Conservation (phyloP, 2,329 filamentous ascomycete species). For the Microcyclospora pomicola region DNA sequence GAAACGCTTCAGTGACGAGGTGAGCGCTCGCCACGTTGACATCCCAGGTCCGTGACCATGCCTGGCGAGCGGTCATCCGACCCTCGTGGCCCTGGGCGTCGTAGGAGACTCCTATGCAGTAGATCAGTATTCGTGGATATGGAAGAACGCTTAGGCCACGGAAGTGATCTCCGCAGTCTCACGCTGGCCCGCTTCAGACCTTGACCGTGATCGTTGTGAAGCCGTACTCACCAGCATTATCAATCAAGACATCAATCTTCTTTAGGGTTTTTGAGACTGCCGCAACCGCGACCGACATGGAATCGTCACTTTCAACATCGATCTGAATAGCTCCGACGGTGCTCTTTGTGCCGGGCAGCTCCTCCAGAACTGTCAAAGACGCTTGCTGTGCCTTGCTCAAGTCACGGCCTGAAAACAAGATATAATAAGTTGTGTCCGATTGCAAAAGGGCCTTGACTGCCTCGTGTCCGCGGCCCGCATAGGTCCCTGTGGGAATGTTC, state of each 20-base stretch:
- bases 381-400: conserved; percentile 37
- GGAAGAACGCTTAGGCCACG: too few species aligned
- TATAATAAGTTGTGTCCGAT: conserved; percentile 36
- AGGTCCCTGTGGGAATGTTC: conserved; percentile 36
- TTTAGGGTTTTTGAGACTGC: conserved; percentile 24
- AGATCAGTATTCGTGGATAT: background rate
- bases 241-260: conserved; percentile 29
- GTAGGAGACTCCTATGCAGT: conserved; percentile 3
- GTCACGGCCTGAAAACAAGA: conserved; percentile 41
- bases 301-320: conserved; percentile 38
- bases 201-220: background rate
- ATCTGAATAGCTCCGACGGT: conserved; percentile 34
- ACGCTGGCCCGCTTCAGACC: too few species aligned
- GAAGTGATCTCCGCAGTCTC: too few species aligned
- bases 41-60: conserved; percentile 20
- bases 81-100: conserved; percentile 21
- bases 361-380: conserved; percentile 25
- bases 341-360: conserved; percentile 27
- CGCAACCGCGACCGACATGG: conserved; percentile 33
- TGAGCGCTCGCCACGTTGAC: conserved; percentile 32
- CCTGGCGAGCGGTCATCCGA: conserved; percentile 16
- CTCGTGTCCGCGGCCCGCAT: conserved; percentile 46
- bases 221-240: conserved; percentile 30
- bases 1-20: conserved; percentile 26
- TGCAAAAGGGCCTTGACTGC: conserved; percentile 38